Conservation (phyloP, 2,329 filamentous ascomycete species). For the Hypoxylon sp. region DNA sequence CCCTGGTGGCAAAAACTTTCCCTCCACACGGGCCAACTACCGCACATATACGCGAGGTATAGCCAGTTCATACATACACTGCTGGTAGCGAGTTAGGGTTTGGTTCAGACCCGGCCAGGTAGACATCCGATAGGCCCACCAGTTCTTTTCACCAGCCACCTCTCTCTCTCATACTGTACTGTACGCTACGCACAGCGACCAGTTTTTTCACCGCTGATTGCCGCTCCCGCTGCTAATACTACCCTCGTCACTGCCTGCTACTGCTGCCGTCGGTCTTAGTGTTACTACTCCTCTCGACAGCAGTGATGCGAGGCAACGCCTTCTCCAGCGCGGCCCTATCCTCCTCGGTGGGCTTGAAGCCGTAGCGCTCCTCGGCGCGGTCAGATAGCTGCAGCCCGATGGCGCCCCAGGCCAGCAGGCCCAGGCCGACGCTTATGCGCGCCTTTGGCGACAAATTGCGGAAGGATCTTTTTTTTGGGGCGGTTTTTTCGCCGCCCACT, state of each 20-base stretch:
- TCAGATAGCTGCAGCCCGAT: conserved; percentile 82
- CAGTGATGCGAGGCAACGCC: conserved; percentile 72
- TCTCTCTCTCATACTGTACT: background rate
- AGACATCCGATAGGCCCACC: conserved; percentile 38
- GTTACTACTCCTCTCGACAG: conserved; percentile 65
- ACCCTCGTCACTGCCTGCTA: background rate
- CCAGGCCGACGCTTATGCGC: conserved; percentile 78
- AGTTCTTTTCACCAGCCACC: conserved; percentile 4
- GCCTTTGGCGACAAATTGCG: conserved; percentile 78
- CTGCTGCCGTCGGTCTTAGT: conserved; percentile 17
- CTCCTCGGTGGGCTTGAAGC: conserved; percentile 78
- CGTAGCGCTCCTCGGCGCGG: conserved; percentile 79
- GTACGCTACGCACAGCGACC: background rate
- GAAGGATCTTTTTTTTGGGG: conserved; percentile 70
- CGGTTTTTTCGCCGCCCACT: background rate
- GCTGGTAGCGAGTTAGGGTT: background rate
- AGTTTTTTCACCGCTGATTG: conserved; percentile 33
- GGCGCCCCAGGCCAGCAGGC: conserved; percentile 82
- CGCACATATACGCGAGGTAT: conserved; percentile 15
- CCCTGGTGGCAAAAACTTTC: conserved; percentile 2
- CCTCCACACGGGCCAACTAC: background rate
- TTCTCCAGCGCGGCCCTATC: conserved; percentile 78
- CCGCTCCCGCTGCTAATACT: background rate
- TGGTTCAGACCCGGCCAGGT: conserved; percentile 27
- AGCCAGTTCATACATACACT: conserved; percentile 15